Evolutionary conservation across 2,329 filamentous ascomycete species (phyloP), one percentile per base, ranked within the genome.

Genomic region (Neopestalotiopsis clavispora): DNA sequence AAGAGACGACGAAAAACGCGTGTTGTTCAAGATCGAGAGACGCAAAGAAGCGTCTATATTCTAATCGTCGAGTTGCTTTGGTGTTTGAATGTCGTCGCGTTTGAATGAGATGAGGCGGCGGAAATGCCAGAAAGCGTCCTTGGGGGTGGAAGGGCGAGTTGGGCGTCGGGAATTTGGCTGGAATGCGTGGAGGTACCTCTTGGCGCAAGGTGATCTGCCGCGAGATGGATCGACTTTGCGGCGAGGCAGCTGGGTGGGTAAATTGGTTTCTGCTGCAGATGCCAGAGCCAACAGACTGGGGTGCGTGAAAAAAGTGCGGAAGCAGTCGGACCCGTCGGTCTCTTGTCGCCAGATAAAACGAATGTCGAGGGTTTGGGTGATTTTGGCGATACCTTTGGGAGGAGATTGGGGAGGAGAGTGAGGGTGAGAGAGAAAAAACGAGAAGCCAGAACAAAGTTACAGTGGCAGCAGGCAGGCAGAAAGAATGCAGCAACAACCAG

Each of bases 271-370:
- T 59, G 23, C 57, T 30, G 23, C 30, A 30, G 57, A 34, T n/a
- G n/a, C 57, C 17, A 17, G 3, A 38, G 34, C 34, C 6, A 10
- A 38, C 34, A 38, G 34, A 38, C 57, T 59, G 23, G 57, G 30
- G 30, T 59, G 13, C 13, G 23, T 28, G 23, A 12, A 23, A 13
- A 56, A 34, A 34, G 5, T 32, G 57, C 57, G 30, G 23, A 14
- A 34, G 57, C 57, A 30, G 30, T 59, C 30, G 57, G 57, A 34
- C 30, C 30, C 57, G 23, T 59, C 30, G 6, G 57, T 59, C n/a
- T 28, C 23, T 28, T 30, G 61, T 64, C 61, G 61, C 34, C 40
- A 12, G n/a, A 20, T 62, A 64, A 64, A 38, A 49, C 61, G 61
- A 64, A 52, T 64, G 61, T 64, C 38, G 61, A 23, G 61, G 40